Evolutionary conservation across 2,329 filamentous ascomycete species (phyloP), one percentile per base, ranked within the genome.

Genomic region (Tolypocladium tropicale): DNA sequence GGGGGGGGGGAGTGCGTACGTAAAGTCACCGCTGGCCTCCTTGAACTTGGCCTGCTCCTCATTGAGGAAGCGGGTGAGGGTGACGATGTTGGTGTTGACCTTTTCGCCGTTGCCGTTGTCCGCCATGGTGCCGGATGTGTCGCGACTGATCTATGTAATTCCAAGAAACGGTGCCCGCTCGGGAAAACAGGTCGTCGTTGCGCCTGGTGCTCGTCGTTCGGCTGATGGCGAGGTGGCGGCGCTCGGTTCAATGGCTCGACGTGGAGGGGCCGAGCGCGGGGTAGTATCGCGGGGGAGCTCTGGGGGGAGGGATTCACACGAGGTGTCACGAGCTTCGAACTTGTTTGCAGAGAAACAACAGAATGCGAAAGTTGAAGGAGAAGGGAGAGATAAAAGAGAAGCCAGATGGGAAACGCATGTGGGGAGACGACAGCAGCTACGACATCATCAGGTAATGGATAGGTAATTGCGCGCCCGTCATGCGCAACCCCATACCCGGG

Each of bases 21-120:
- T 99, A 76, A 99, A 99, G 77, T 99, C 94, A 77, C 94, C 94
- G 16, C 92, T 96, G 55, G 94, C 94, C 72, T 97, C 91, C 70
- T 88, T 87, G 76, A 95, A 85, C 75, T 96, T 96, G 60, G 80
- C 76, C 74, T 99, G 94, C 77, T 96, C 92, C 78, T 99, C 94
- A 33, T 91, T 97, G 66, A 99, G 82, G 80, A 94, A 96, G 60
- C 94, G 84, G 46, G 94, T 96, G 65, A 99, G 84, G 55, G 94
- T 97, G 70, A 97, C 81, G 69, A 99, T 97, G 73, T 96, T 84
- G 60, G 90, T 95, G 80, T 97, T 96, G 77, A 99, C 85, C 72
- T 88, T 86, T 77, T 95, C 90, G 64, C 72, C 75, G 63, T 72
- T 72, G 59, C 72, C 72, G 63, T 73, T 74, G 62, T 69, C 61